A percentile compares a stretch with the other conserved stretches of the same genome.
These are phyloP conservation scores for Podospora sp. DNA, from an alignment of 495 filamentous ascomycete genomes.

Conservation along the genomic window DNA sequence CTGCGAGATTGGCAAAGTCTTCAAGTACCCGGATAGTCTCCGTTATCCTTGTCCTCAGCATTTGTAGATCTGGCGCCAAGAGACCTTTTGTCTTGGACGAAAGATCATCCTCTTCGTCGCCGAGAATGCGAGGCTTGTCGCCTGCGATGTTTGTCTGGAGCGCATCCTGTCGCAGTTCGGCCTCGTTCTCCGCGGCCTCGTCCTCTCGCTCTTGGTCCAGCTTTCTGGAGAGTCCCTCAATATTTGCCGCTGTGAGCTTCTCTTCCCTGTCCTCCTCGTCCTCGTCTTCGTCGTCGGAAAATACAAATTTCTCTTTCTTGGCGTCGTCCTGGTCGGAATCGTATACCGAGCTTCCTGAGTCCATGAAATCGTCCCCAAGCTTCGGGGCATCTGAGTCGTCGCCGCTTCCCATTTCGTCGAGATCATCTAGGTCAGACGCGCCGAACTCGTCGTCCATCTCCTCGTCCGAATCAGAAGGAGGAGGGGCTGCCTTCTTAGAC, in stretches of 20 bases:
- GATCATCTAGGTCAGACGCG: slow-evolving; percentile 58
- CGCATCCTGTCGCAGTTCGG: slow-evolving; percentile 80
- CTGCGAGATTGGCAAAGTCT: slow-evolving; percentile 76
- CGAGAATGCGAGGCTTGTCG: slow-evolving; percentile 74
- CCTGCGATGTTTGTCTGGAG: slow-evolving; percentile 93
- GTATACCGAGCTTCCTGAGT: slow-evolving; percentile 64
- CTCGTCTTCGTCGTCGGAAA: slow-evolving; percentile 94
- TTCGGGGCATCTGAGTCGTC: slow-evolving; percentile 42
- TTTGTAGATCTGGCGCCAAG: slow-evolving; percentile 83
- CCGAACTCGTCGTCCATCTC: slow-evolving; percentile 55
- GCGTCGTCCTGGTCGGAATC: slow-evolving; percentile 73
- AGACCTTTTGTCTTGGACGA: slow-evolving; percentile 51
- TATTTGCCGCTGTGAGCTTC: slow-evolving; percentile 92
- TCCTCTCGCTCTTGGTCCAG: slow-evolving; percentile 70
- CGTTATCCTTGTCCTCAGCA: slow-evolving; percentile 86
- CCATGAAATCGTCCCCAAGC: slow-evolving; percentile 61
- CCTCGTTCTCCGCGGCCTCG: slow-evolving; percentile 76
- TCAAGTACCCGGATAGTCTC: slow-evolving; percentile 91
- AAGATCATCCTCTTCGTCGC: slow-evolving; percentile 52
- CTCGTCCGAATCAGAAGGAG: slow-evolving; percentile 50
- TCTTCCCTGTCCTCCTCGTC: slow-evolving; percentile 87
- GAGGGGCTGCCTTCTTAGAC: slow-evolving; percentile 47
- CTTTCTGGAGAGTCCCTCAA: slow-evolving; percentile 82
- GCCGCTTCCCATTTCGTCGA: slow-evolving; percentile 51
- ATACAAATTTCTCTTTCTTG: slow-evolving; percentile 67